Evolutionary conservation across 192 early-diverging fungal species (phyloP).

Genomic region (Linnemannia hyalina): DNA sequence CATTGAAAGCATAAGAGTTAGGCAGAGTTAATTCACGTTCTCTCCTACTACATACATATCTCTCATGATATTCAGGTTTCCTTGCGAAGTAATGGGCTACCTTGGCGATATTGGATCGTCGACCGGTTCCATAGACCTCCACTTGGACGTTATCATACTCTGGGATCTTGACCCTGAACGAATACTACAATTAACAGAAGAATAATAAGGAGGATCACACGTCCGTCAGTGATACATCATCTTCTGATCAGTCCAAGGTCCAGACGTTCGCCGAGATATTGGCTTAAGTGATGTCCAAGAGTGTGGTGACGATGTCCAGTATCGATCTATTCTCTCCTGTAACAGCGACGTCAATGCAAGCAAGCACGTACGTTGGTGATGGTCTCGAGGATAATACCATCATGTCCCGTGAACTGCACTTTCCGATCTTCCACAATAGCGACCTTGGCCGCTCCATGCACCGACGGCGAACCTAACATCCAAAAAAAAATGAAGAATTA

Average conservation of each 20-base stretch:
- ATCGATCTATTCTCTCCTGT: too few relatives aligned
- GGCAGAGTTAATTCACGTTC: neutral
- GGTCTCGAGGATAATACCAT: slow-evolving; percentile 53
- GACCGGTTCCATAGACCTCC: slow-evolving; percentile 56
- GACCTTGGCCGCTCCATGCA: slow-evolving; percentile 59
- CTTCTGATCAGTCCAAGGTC: neutral
- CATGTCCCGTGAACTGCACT: slow-evolving; percentile 52
- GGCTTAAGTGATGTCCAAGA: too few relatives aligned
- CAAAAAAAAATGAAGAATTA: too few relatives aligned
- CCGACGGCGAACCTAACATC: slow-evolving; percentile 54
- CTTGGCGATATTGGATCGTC: slow-evolving; percentile 29
- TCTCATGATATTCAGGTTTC: neutral
- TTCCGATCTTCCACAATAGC: slow-evolving; percentile 32
- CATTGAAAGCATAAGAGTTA: too few relatives aligned
- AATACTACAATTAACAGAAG: slow-evolving; percentile 33
- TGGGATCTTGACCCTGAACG: slow-evolving; percentile 57
- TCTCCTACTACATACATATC: neutral
- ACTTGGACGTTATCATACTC: slow-evolving; percentile 37
- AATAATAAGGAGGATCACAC: neutral
- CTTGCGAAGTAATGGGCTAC: neutral
- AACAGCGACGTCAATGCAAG: neutral
- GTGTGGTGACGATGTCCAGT: too few relatives aligned
- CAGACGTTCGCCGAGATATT: too few relatives aligned
- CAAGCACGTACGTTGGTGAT: slow-evolving; percentile 57
- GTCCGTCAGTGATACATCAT: neutral